Base-by-base conservation (phyloP, 495 filamentous ascomycete species). In the Neurospora intermedia region DNA sequence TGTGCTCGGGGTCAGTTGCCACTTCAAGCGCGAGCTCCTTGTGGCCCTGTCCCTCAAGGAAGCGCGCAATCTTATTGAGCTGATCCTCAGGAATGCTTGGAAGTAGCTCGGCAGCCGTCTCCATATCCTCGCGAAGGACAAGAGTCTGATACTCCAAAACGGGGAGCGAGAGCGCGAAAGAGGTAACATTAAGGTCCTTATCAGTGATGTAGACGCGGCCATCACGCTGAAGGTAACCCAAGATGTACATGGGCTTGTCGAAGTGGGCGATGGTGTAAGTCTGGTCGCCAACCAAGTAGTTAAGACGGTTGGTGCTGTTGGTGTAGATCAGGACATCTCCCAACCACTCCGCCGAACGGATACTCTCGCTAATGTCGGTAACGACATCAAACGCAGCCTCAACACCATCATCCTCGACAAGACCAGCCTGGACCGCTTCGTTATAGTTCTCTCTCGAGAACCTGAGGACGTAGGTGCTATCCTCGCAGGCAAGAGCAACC, bases 301-400 rank as follows among this genome's bases (percentile, higher is more conserved):
- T 99, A 74, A 99, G 84, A 71, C 96, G 92, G 87, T 98, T 98
- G 38, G 94, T 97, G 77, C 89, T 91, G 85, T 94, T 98, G 39
- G 96, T 98, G 86, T 98, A 99, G 79, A 98, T 94, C 85, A 99
- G 96, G 84, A 94, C 97, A 82, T 99, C 96, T 35, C 96, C 96
- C 72, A 99, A 91, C 96, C 96, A 99, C 83, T 96, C 90, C 66
- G 94, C 96, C n/a, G 96, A 97, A 69, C 92, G 91, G 62, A 98
- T 93, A 74, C 90, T 92, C 84, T 99, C 96, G 73, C 92, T 94
- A 80, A 98, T 94, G 78, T 98, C 96, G 31, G 94, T 96, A 69
- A 98, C 90, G 43, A 97, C 90, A 75, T 98, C 96, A 77, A 99
- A 97, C 27, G 96, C 96, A n/a, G 93, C 88, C 83, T 99, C 96